Evolutionary conservation across 805 yeast genomes (phyloP).

Genomic region (Millerago galiae): DNA sequence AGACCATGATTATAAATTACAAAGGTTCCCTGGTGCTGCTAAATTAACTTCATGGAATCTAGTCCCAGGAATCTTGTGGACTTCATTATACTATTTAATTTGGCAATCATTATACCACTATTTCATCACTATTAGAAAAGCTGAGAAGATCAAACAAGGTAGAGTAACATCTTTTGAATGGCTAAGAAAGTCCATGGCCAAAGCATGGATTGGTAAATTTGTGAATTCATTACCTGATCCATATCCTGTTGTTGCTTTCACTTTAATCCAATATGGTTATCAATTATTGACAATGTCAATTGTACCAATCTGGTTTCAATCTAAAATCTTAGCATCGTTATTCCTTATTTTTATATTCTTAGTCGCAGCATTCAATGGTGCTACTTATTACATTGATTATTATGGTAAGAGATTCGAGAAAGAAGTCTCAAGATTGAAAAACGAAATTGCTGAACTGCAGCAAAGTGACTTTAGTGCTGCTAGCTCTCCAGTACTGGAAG

Average conservation of each 20-base stretch:
- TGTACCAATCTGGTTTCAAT: conserved; percentile 82
- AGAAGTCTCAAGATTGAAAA: conserved; percentile 66
- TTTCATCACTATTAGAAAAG: conserved; percentile 76
- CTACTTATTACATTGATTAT: conserved; percentile 86
- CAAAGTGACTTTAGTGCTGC: conserved; percentile 7
- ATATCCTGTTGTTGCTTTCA: conserved; percentile 82
- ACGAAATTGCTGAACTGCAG: conserved; percentile 65
- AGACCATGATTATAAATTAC: conserved; percentile 37
- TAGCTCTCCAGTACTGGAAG: conserved; percentile 2
- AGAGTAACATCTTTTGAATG: conserved; percentile 83
- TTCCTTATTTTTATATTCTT: conserved; percentile 71
- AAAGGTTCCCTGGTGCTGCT: conserved; percentile 78
- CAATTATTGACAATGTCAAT: conserved; percentile 82
- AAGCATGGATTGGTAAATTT: conserved; percentile 59
- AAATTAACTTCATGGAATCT: conserved; percentile 66
- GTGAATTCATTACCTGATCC: conserved; percentile 81
- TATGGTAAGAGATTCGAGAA: conserved; percentile 87
- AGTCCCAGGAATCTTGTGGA: conserved; percentile 62
- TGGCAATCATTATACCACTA: conserved; percentile 93
- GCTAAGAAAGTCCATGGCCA: conserved; percentile 64
- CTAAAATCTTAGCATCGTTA: conserved; percentile 56
- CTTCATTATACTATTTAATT: conserved; percentile 72
- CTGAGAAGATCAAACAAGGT: conserved; percentile 80
- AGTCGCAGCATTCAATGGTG: conserved; percentile 86
- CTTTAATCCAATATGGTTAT: conserved; percentile 78